Evolutionary conservation across 257 asterid genomes (phyloP), one percentile per base, ranked within the genome.

Genomic region (Coffea canephora): DNA sequence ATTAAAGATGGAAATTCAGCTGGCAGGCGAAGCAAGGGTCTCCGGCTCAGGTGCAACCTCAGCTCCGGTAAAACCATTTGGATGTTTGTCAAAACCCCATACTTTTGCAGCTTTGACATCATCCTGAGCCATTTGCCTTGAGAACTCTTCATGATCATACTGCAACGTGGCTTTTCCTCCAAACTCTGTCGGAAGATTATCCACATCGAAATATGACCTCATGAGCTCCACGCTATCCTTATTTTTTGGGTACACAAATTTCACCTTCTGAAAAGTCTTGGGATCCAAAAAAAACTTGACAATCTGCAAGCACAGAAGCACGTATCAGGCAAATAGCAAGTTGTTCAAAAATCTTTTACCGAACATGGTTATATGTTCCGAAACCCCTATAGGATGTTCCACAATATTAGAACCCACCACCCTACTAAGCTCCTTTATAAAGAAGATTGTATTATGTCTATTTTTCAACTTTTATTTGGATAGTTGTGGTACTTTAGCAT

Each of bases 261-360:
- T 95, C 89, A 95, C 98, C 87, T 95, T 95, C 91, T 92, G 92
- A 89, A 92, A 89, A 34, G 98, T 95, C 86, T 92, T 92, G 11
- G 93, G 83, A 62, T 95, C 98, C 88, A 95, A 69, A 80, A 95
- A 92, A 82, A 91, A 95, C 31, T 95, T 95, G n/a, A 93, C 99
- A 74, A 95, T 86, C 99, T 93, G 95, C 85, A 87, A 81, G n/a
- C 68, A 73, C 31, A 41, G 41, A 61, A 46, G 72, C 69, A 45
- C 61, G 59, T 36, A 34, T 18, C 5, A 11, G 11, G 21, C 16
- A 13, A 66, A 66, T 46, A 5, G 61, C 39, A 27, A 41, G 45
- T 25, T 8, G 7, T 12, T 19, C 15, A 6, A 41, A 18, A 21
- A 1, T 4, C 6, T 74, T 31, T 3, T 18, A 72, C 2, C 46